Base-by-base conservation (phyloP, 257 asterid species). In the Cynanchum wilfordii region DNA sequence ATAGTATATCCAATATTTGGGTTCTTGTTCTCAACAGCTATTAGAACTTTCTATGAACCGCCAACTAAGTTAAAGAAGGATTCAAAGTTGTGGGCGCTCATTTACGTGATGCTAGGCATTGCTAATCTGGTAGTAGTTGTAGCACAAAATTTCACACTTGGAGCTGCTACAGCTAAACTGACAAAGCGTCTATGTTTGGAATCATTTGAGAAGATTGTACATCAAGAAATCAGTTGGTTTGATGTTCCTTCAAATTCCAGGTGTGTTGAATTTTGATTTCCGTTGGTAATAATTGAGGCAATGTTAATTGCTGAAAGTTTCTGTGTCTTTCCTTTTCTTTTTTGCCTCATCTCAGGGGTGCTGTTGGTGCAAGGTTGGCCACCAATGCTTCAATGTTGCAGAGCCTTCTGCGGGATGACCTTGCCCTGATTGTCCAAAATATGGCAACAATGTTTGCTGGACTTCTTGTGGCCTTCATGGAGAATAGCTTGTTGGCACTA, bases 241-340 rank as follows among this genome's bases (percentile, higher is more conserved):
- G 80, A 81, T 47, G 47, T 72, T 66, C 80, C 85, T 60, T 50
- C 71, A 75, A 81, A 81, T 57, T 81, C 85, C 68, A 78, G 82
- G 82, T 78, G 27, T 33, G 10, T 51, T 36, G 50, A n/a, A 30
- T 59, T 51, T 15, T 13, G 64, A 12, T n/a, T 54, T 65, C 52
- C 25, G 15, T 51, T 17, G 5, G 1, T n/a, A 12, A 29, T 9
- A 56, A 22, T 3, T 40, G 16, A 27, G 13, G 4, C 24, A 55
- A 17, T 17, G n/a, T 65, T 13, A 50, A 49, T 30, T 24, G 12
- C 19, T 42, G 11, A 62, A 47, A 45, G 33, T 20, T 40, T 60
- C 10, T 3, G 19, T 8, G 45, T 40, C 17, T 25, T 71, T 56
- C 2, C 30, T 20, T 50, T 49, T n/a, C 56, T 50, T 38, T 68